Evolutionary conservation across 495 filamentous ascomycete species (phyloP).

Genomic region (Wilcoxina mikolae): DNA sequence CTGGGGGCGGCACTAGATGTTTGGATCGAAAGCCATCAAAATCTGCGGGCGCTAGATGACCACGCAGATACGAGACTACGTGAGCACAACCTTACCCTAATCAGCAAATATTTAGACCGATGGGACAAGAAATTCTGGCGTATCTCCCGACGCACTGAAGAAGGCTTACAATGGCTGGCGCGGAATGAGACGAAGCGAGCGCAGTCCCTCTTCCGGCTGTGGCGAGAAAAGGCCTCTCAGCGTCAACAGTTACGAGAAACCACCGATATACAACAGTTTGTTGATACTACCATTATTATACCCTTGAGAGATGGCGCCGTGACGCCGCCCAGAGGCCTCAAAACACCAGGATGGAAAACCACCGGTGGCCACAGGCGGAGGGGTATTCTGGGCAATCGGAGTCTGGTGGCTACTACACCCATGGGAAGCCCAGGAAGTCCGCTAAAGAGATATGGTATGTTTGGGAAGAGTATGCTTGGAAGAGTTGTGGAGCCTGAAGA

Average conservation of each 20-base stretch:
- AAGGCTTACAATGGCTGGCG: constrained; percentile 1
- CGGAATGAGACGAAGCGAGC: constrained; percentile 10
- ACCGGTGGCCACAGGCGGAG: constrained; percentile 1
- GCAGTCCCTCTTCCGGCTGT: constrained; percentile 14
- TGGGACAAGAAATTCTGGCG: constrained; percentile 17
- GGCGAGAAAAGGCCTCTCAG: constrained; percentile 6
- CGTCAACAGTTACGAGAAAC: background rate
- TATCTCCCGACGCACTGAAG: constrained; percentile 13
- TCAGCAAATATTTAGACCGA: constrained; percentile 13
- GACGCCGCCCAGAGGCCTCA: background rate
- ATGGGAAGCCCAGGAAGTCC: constrained; percentile 7
- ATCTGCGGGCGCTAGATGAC: constrained; percentile 8
- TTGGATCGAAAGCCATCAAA: constrained; percentile 7
- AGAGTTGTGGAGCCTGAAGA: background rate
- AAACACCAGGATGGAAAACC: constrained; percentile 6
- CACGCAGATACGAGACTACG: constrained; percentile 5
- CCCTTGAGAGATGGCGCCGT: background rate
- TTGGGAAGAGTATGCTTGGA: constrained; percentile 4
- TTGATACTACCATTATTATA: background rate
- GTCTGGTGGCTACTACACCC: background rate
- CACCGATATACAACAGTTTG: background rate
- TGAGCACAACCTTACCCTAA: constrained; percentile 9
- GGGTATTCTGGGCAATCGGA: constrained; percentile 2
- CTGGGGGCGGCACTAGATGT: background rate
- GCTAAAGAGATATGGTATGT: background rate